Evolutionary conservation across 1,284 basidiomycete genomes (phyloP).

Genomic region (Xerocomus nothofagi): DNA sequence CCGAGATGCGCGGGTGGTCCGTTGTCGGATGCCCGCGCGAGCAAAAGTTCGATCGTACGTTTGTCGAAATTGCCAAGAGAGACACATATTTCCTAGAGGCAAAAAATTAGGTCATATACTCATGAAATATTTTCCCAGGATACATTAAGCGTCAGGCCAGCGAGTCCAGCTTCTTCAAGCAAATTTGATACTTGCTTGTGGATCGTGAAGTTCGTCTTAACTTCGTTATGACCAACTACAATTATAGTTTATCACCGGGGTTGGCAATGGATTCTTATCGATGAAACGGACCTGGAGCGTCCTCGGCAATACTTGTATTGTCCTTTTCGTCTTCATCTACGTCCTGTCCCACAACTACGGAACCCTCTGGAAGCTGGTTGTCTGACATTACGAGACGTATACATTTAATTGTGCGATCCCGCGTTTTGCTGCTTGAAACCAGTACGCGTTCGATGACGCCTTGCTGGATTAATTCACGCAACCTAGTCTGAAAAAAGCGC

Average conservation of each 20-base stretch:
- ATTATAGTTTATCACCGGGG: not conserved
- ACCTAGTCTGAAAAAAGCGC: slow-evolving; percentile 71
- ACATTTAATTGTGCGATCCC: slow-evolving; percentile 53
- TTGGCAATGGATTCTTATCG: not conserved
- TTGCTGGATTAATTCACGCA: slow-evolving; percentile 68
- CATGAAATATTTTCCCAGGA: slow-evolving; percentile 15
- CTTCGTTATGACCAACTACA: slow-evolving; percentile 31
- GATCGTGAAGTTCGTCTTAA: slow-evolving; percentile 63
- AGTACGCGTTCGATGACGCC: slow-evolving; percentile 72
- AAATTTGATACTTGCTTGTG: slow-evolving; percentile 75
- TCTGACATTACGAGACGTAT: slow-evolving; percentile 54
- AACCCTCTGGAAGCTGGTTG: slow-evolving; percentile 36
- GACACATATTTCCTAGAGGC: slow-evolving; percentile 60
- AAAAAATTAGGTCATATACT: slow-evolving; percentile 15
- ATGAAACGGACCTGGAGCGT: slow-evolving; percentile 15
- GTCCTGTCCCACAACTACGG: slow-evolving; percentile 35
- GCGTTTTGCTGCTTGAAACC: slow-evolving; percentile 54
- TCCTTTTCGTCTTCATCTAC: slow-evolving; percentile 46
- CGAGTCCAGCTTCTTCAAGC: slow-evolving; percentile 60
- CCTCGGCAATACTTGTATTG: slow-evolving; percentile 25
- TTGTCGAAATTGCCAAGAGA: slow-evolving; percentile 70
- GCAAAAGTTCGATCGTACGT: slow-evolving; percentile 75
- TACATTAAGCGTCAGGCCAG: slow-evolving; percentile 73
- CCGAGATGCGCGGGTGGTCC: slow-evolving; percentile 66
- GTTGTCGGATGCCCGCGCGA: slow-evolving; percentile 63